Conservation (phyloP, 345 rosid genomes). For the Salix viminalis region DNA sequence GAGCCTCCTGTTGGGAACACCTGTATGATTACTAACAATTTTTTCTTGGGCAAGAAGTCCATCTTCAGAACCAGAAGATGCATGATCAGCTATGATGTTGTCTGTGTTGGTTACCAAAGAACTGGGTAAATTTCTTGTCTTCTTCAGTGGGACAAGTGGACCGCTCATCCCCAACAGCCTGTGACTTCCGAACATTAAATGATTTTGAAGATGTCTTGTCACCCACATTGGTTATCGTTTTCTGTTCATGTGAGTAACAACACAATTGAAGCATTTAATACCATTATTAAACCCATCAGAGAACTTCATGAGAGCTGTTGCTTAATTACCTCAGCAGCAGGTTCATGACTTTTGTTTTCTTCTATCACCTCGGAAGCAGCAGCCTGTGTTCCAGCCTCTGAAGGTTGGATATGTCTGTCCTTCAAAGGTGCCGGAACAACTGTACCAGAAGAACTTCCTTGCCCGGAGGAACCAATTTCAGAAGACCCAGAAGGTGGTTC, state of each 20-base stretch:
- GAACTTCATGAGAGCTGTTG: not conserved
- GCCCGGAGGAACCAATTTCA: conserved; percentile 26
- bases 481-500: conserved; percentile 46
- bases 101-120: conserved; percentile 23
- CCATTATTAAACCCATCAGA: conserved; percentile 10
- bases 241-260: conserved; percentile 18
- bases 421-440: conserved; percentile 30
- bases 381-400: conserved; percentile 23
- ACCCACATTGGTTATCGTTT: conserved; percentile 10
- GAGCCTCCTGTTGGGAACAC: conserved; percentile 15
- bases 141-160: conserved; percentile 23
- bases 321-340: conserved; percentile 34
- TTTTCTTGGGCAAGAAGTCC: conserved; percentile 16
- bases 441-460: conserved; percentile 45
- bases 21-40: conserved; percentile 19
- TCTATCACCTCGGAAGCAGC: conserved; percentile 30
- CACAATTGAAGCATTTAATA: not conserved
- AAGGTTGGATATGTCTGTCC: conserved; percentile 23
- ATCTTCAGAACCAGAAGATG: conserved; percentile 23
- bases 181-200: conserved; percentile 11
- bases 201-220: conserved; percentile 31
- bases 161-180: conserved; percentile 21
- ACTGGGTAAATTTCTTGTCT: conserved; percentile 18
- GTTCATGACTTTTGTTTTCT: conserved; percentile 24
- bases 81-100: conserved; percentile 21